Evolutionary conservation across 2,329 filamentous ascomycete species (phyloP).

Genomic region (Fusarium sp.): DNA sequence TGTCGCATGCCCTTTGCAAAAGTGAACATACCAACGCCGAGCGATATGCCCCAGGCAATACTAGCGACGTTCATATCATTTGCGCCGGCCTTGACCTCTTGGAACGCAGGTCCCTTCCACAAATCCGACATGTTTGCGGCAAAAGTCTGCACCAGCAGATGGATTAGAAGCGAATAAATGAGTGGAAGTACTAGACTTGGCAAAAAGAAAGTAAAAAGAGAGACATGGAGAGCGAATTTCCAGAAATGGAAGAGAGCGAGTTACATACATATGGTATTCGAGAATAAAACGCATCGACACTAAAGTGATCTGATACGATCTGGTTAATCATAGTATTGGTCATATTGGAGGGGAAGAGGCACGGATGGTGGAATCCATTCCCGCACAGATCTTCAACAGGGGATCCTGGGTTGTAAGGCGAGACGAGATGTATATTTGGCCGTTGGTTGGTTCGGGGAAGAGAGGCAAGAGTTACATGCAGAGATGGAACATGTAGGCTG

Average conservation of each 20-base stretch:
- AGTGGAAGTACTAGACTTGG: background rate
- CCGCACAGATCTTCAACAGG: constrained; percentile 25
- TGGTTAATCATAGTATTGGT: constrained; percentile 2
- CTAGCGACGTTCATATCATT: constrained; percentile 48
- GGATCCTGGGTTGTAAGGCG: constrained; percentile 15
- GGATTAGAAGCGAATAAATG: background rate
- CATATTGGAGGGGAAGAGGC: constrained; percentile 21
- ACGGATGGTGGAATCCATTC: constrained; percentile 31
- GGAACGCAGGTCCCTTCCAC: constrained; percentile 32
- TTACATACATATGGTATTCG: constrained; percentile 35
- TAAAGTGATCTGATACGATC: constrained; percentile 22
- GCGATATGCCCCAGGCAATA: constrained; percentile 47
- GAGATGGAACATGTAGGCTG: background rate
- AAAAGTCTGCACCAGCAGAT: background rate
- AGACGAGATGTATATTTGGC: constrained; percentile 4
- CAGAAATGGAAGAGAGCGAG: background rate
- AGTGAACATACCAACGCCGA: constrained; percentile 46
- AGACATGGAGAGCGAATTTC: background rate
- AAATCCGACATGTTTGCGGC: constrained; percentile 35
- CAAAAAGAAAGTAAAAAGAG: background rate
- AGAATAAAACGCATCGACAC: constrained; percentile 17
- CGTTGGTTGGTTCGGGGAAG: constrained; percentile 10
- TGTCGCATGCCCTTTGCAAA: constrained; percentile 41
- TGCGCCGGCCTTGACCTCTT: constrained; percentile 20
- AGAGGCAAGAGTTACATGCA: background rate